A percentile compares a stretch with the other conserved stretches of the same genome.
phyloP scores from a whole-genome alignment of 768 basidiomycete genomes.

The Punctularia strigosozonata region DNA sequence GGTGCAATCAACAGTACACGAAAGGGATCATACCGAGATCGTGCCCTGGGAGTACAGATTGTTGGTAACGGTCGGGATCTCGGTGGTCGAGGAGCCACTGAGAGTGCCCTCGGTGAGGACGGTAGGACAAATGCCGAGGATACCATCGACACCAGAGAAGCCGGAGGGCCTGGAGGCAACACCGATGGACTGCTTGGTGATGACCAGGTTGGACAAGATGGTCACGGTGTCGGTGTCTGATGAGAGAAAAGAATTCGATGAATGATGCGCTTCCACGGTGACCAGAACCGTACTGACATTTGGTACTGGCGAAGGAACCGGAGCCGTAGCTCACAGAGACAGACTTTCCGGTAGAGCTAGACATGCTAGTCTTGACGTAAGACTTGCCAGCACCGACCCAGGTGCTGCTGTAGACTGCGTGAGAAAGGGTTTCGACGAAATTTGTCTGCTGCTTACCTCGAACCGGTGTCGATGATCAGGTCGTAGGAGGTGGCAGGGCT shows the following conservation, averaged over 20 bases:
- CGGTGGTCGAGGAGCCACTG: not conserved
- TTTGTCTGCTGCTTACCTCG: too few species aligned
- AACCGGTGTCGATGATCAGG: too few species aligned
- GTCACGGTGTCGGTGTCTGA: constrained; percentile 38
- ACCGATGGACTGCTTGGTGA: constrained; percentile 35
- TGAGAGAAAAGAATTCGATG: too few species aligned
- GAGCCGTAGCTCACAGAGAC: constrained; percentile 40
- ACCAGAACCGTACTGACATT: constrained; percentile 37
- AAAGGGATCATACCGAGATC: too few species aligned
- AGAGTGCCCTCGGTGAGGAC: constrained; percentile 27
- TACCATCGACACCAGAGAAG: constrained; percentile 38
- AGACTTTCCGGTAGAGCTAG: constrained; percentile 25
- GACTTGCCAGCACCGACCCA: constrained; percentile 42
- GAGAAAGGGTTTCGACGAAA: too few species aligned
- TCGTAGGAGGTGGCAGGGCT: constrained; percentile 40
- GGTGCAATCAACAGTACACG: too few species aligned
- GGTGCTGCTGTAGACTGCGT: too few species aligned
- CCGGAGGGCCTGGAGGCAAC: constrained; percentile 31
- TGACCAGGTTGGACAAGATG: constrained; percentile 26
- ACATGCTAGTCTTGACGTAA: constrained; percentile 35
- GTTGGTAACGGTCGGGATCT: constrained; percentile 16
- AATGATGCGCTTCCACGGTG: too few species aligned
- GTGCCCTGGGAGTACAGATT: constrained; percentile 31
- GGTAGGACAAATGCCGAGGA: constrained; percentile 41
- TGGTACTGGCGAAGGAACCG: constrained; percentile 39